Evolutionary conservation across 495 filamentous ascomycete genomes (phyloP), one percentile per base, ranked within the genome.

Genomic region (Penicillium coffeae): DNA sequence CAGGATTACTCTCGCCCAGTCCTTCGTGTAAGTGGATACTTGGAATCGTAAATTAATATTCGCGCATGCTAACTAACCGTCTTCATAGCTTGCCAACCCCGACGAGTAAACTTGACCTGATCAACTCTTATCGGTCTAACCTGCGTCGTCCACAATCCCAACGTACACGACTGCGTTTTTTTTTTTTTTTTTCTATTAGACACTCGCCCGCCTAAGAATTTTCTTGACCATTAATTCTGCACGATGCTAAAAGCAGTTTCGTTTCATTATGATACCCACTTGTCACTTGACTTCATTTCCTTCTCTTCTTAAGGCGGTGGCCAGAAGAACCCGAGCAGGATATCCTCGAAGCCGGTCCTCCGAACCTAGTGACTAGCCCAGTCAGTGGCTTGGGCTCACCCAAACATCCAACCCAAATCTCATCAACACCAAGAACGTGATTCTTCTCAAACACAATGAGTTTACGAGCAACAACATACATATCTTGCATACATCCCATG

Each of bases 1-100:
- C 74, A 76, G 55, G 78, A 81, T 53, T 81, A 81, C 59, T 79
- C 77, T 27, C 69, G 78, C 34, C 78, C 75, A 37, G 78, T 81
- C 42, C 63, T 81, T 52, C 70, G 76, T 9, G 77, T 80, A 55
- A 66, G 76, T 70, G 8, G 15, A 12, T 20, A 10, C 8, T 14
- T 13, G 21, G 6, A 27, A 33, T 10, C 38, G 3, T 16, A 3
- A 18, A 37, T 9, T 22, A 5, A 12, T 16, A 9, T 21, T 22
- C 36, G 16, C n/a, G 37, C 22, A 32, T 43, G 42, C 68, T 71
- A 58, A 72, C 52, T 8, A 21, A 25, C 9, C n/a, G n/a, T n/a
- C 12, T 41, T 38, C 15, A 52, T 21, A 80, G 77, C 65, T 79
- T 50, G 74, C 77, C n/a, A 80, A 80, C 55, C 75, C 77, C 27